A percentile compares a stretch with the other conserved stretches of the same genome.
Evolutionary conservation across 129 eudicot genomes (phyloP).

Genomic region (Lonicera japonica): DNA sequence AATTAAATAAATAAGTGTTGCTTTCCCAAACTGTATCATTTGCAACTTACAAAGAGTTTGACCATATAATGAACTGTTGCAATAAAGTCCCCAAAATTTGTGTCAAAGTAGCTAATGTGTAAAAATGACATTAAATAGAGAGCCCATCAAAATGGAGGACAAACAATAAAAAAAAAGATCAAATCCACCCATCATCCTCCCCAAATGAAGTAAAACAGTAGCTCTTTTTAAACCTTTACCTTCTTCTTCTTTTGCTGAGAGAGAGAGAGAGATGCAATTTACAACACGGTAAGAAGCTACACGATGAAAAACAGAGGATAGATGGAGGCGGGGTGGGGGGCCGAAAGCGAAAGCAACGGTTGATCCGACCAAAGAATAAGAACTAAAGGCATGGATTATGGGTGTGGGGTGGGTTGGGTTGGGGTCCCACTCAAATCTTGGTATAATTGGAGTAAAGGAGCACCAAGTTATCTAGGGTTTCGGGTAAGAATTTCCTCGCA

Average conservation of each 20-base stretch:
- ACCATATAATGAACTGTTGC: background rate
- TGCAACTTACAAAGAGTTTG: background rate
- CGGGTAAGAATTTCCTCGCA: conserved; percentile 83
- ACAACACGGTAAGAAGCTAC: conserved; percentile 23
- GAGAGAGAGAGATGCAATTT: conserved; percentile 9
- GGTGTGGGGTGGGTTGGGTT: too few relatives aligned
- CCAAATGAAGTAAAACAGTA: background rate
- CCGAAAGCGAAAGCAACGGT: conserved; percentile 7
- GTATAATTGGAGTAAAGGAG: conserved; percentile 62
- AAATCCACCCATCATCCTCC: background rate
- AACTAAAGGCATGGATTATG: conserved; percentile 5
- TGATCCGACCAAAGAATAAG: conserved; percentile 49
- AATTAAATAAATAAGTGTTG: too few relatives aligned
- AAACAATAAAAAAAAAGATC: background rate
- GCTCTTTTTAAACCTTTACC: background rate
- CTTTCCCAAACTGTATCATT: too few relatives aligned
- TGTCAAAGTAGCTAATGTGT: background rate
- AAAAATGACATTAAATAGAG: background rate
- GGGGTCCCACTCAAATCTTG: conserved; percentile 20
- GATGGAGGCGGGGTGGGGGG: conserved; percentile 1
- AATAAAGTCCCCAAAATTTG: conserved; percentile 2
- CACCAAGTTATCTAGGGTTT: conserved; percentile 52
- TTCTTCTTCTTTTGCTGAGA: too few relatives aligned
- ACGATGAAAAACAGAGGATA: conserved; percentile 14
- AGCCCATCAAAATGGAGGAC: background rate